Evolutionary conservation across 768 basidiomycete genomes (phyloP).

Genomic region (Tylopilus subfusipes): DNA sequence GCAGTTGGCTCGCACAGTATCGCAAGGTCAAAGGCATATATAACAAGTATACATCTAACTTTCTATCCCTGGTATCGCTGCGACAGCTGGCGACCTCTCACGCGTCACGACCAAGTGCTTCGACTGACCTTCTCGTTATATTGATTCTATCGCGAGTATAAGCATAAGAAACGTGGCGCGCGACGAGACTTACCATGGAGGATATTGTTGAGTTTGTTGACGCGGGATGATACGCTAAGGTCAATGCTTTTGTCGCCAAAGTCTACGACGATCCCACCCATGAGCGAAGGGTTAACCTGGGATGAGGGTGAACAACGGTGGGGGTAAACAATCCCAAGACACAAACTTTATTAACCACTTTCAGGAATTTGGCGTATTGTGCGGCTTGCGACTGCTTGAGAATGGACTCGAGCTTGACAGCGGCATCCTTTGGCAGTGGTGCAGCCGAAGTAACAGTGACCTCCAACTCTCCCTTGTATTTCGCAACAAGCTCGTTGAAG

Average conservation of each 20-base stretch:
- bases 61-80: conserved; percentile 10
- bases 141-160: conserved; percentile 21
- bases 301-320: conserved; percentile 6
- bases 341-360: conserved; percentile 86
- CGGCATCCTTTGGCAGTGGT: conserved; percentile 72
- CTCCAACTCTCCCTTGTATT: conserved; percentile 90
- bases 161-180: conserved; percentile 5
- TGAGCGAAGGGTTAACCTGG: conserved; percentile 88
- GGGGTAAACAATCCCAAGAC: background rate
- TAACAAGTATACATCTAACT: conserved; percentile 4
- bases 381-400: conserved; percentile 86
- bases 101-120: background rate
- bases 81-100: background rate
- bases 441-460: conserved; percentile 88
- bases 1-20: background rate
- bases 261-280: conserved; percentile 93
- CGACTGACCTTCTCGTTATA: conserved; percentile 12
- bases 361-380: conserved; percentile 82
- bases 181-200: conserved; percentile 62
- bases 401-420: conserved; percentile 74
- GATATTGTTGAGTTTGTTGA: conserved; percentile 90
- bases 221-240: conserved; percentile 88
- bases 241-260: conserved; percentile 99
- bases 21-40: background rate
- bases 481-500: conserved; percentile 84